phyloP scores from a whole-genome alignment of 192 early-diverging fungal species.

The Rhizophagus sp. region DNA sequence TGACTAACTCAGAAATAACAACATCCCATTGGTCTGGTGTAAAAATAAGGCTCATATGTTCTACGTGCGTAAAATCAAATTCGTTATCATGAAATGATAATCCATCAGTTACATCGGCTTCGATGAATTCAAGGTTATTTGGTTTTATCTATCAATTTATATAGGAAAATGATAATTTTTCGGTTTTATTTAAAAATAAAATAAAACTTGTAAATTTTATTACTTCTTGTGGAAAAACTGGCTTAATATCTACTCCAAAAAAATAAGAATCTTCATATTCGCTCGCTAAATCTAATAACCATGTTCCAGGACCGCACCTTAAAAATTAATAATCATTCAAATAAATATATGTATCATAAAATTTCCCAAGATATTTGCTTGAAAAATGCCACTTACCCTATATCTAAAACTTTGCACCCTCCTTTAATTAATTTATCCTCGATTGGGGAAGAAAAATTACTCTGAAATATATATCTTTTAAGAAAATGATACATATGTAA shows the following conservation, averaged over 20 bases:
- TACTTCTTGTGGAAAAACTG: neutral
- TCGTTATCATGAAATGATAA: no score
- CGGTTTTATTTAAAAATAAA: no score
- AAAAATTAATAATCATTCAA: no score
- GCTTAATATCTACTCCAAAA: neutral
- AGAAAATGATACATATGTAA: neutral
- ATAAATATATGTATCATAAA: neutral
- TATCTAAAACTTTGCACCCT: neutral
- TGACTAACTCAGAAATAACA: no score
- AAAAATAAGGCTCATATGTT: no score
- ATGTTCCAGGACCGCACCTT: neutral
- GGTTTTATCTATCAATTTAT: no score
- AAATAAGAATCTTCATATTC: neutral
- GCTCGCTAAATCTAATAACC: neutral
- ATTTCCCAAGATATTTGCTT: neutral
- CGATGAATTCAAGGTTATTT: no score
- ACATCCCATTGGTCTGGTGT: no score
- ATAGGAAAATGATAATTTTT: no score
- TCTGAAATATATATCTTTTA: neutral
- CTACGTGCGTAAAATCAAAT: no score
- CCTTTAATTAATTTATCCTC: neutral
- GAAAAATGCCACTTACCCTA: neutral
- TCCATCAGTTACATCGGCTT: no score
- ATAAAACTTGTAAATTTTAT: neutral
- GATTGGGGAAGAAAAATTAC: neutral